Evolutionary conservation across 2,329 filamentous ascomycete species (phyloP).

Genomic region (Fusarium foetens): DNA sequence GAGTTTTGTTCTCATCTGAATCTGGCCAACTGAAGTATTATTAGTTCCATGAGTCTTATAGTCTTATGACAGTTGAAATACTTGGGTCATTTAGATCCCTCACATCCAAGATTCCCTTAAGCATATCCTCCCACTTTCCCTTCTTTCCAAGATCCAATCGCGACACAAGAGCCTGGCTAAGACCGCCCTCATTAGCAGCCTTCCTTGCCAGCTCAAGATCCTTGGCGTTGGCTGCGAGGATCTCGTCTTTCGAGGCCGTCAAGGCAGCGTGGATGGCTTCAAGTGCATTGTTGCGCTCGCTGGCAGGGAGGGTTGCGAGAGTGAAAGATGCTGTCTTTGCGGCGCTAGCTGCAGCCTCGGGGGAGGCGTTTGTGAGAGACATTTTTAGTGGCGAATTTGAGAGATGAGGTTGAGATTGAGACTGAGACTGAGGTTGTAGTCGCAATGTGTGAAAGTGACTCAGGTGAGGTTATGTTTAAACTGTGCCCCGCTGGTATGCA

Average conservation of each 20-base stretch:
- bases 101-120: constrained; percentile 93
- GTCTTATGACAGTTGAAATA: constrained; percentile 51
- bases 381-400: constrained; percentile 57
- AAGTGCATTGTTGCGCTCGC: constrained; percentile 84
- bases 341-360: constrained; percentile 77
- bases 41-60: not conserved
- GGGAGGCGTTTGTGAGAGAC: constrained; percentile 89
- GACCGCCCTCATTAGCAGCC: constrained; percentile 77
- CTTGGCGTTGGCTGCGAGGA: constrained; percentile 85
- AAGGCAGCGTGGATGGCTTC: constrained; percentile 86
- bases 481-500: constrained; percentile 39
- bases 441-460: constrained; percentile 23
- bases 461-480: constrained; percentile 13
- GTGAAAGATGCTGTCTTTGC: constrained; percentile 85
- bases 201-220: constrained; percentile 80
- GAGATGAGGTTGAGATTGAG: constrained; percentile 5
- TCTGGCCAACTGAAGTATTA: constrained; percentile 73
- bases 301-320: constrained; percentile 80
- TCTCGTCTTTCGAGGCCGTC: constrained; percentile 72
- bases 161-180: constrained; percentile 87
- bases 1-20: constrained; percentile 83
- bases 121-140: constrained; percentile 98
- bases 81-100: constrained; percentile 84
- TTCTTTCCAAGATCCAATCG: constrained; percentile 85
- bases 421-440: not conserved